Percentiles rank a stretch among this genome's conserved stretches.
Evolutionary conservation across 108 stramenopile species (phyloP).

Genomic region (Fragilariopsis cylindrus): DNA sequence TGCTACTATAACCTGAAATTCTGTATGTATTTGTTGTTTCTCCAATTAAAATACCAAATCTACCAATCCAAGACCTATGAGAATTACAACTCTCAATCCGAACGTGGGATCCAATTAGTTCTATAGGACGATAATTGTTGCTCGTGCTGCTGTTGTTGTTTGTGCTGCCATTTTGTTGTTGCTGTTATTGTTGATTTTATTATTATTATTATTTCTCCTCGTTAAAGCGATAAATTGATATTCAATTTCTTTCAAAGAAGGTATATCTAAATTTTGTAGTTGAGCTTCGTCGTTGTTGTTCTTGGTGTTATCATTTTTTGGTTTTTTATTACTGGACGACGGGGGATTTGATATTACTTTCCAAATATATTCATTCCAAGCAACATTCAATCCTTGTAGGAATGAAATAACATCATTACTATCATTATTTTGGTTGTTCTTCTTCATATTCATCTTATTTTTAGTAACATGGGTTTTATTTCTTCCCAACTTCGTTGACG

Average conservation of each 20-base stretch:
- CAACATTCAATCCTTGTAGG: slow-evolving; percentile 22
- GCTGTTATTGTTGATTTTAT: background rate
- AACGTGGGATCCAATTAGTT: slow-evolving; percentile 34
- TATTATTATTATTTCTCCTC: background rate
- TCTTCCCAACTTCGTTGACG: slow-evolving; percentile 22
- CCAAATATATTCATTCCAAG: slow-evolving; percentile 32
- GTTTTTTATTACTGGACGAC: too few relatives aligned
- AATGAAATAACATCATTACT: background rate
- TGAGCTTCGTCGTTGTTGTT: background rate
- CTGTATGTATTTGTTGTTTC: slow-evolving; percentile 35
- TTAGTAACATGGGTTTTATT: background rate
- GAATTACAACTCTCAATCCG: slow-evolving; percentile 19
- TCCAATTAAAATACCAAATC: slow-evolving; percentile 28
- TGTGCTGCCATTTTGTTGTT: too few relatives aligned
- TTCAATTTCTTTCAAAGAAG: background rate
- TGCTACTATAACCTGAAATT: background rate
- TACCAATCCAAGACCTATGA: slow-evolving; percentile 18
- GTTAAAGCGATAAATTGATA: background rate
- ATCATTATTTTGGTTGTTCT: background rate
- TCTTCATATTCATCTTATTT: background rate
- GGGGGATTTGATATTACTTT: background rate
- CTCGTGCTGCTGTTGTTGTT: too few relatives aligned
- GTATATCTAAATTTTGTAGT: background rate
- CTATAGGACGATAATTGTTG: background rate
- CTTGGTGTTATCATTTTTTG: background rate